Conservation (phyloP, 1,139 yeast species). For the Lodderomyces elongisporus region DNA sequence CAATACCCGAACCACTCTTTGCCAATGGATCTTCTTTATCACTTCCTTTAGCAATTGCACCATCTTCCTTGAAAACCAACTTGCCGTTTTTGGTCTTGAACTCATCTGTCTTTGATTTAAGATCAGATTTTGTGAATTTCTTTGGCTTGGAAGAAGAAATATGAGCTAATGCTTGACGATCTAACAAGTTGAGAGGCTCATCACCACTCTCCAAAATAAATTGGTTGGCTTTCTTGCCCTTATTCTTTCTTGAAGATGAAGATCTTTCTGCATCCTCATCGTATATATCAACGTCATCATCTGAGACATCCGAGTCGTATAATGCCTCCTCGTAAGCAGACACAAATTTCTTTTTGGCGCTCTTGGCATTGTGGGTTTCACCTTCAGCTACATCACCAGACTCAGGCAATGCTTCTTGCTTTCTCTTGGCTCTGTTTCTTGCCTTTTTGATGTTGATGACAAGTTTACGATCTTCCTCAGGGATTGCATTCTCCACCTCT, state of each 20-base stretch:
- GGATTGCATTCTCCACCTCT: slow-evolving; percentile 71
- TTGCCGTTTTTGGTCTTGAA: slow-evolving; percentile 55
- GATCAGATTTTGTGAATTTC: slow-evolving; percentile 42
- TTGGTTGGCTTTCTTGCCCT: slow-evolving; percentile 29
- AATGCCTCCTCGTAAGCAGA: slow-evolving; percentile 86
- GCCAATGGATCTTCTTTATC: slow-evolving; percentile 41
- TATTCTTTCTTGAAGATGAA: no score
- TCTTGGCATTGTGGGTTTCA: slow-evolving; percentile 18
- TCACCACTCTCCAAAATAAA: slow-evolving; percentile 76
- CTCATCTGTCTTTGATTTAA: slow-evolving; percentile 41
- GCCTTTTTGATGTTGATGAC: slow-evolving; percentile 81
- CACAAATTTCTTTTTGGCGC: slow-evolving; percentile 44
- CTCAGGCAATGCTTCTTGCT: slow-evolving; percentile 35
- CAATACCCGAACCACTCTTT: slow-evolving; percentile 56
- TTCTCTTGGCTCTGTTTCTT: slow-evolving; percentile 78
- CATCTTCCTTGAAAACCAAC: slow-evolving; percentile 40
- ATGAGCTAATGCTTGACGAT: slow-evolving; percentile 76
- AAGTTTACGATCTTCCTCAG: slow-evolving; percentile 80
- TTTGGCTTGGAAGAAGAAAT: slow-evolving; percentile 82
- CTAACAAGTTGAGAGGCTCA: slow-evolving; percentile 85
- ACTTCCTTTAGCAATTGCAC: no score
- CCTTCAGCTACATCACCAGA: slow-evolving; percentile 5
- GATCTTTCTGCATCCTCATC: slow-evolving; percentile 16
- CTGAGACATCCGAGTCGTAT: slow-evolving; percentile 53
- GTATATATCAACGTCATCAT: slow-evolving; percentile 29